Base-by-base conservation (phyloP, 208 protist species). In the Leishmania gerbilli region DNA sequence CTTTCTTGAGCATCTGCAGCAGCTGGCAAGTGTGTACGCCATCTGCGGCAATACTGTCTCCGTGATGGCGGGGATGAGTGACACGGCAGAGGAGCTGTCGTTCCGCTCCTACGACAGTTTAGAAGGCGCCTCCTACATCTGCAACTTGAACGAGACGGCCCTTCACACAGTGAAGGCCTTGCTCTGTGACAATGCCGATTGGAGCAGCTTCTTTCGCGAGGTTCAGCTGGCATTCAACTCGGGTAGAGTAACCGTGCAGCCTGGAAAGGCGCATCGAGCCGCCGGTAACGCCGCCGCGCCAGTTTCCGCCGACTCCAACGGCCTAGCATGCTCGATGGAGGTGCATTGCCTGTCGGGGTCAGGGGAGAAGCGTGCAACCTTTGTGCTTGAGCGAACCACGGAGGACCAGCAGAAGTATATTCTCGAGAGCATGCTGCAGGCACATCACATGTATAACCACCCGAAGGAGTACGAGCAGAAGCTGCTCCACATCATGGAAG, bases 31-130 rank as follows among this genome's bases (percentile, higher is more conserved):
- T 67, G 76, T 94, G 40, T 96, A 87, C 60, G 86, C 90, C 4
- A 85, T 88, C 40, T 86, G 87, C 47, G 31, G 76, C 31, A 84
- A 91, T 69, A 81, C 85, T 31, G 78, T 86, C 9, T 87, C 80
- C 45, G 76, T 97, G 71, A 96, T 96, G 92, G 87, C 86, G 6
- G 82, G 81, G 74, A 94, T 97, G 86, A 81, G 82, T 64, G 84
- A 91, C 1, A 77, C 68, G 49, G 90, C 89, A 40, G 85, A 95
- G 47, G 75, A 79, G 53, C 79, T 98, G 17, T 78, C 75, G 11
- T 19, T 98, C 7, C 90, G 86, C 64, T 90, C 89, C n/a, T 88
- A 89, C 69, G 81, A 87, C 24, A 75, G 68, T 47, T 45, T 79
- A 27, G 76, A 60, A 6, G 87, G 88, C 7, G 71, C 71, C 1